Conservation (phyloP, 31 red algal species). For the Porphyra umbilicalis region DNA sequence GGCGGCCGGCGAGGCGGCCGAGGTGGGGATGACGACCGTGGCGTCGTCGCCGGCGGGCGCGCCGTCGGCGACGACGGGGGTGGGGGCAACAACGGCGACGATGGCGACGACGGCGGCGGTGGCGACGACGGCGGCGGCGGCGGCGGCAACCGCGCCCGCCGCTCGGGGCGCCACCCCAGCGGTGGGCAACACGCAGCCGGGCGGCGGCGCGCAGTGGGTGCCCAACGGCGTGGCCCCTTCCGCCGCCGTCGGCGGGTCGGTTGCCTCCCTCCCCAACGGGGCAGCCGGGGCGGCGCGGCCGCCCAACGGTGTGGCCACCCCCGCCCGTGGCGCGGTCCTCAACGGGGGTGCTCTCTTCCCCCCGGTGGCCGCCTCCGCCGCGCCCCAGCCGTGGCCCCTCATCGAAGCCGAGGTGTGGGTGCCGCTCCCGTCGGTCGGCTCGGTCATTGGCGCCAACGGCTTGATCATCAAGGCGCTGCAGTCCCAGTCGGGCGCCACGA, state of each 20-base stretch:
- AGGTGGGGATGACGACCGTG: neutral
- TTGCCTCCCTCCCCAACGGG: neutral
- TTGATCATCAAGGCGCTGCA: slow-evolving; percentile 65
- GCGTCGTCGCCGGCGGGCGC: neutral
- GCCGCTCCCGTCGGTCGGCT: slow-evolving; percentile 72
- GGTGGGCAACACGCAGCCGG: neutral
- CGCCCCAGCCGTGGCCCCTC: neutral
- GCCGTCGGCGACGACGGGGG: neutral
- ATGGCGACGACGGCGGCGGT: neutral
- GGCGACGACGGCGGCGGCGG: neutral
- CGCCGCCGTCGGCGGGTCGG: neutral
- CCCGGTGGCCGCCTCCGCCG: neutral
- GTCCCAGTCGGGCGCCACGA: slow-evolving; percentile 63
- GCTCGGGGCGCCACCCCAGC: too few relatives aligned
- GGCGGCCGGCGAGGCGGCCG: neutral
- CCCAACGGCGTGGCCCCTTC: neutral
- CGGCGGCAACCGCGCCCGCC: too few relatives aligned
- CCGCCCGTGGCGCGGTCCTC: neutral
- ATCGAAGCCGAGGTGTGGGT: slow-evolving; percentile 49
- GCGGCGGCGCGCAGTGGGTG: neutral
- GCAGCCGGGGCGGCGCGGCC: neutral
- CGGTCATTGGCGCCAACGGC: slow-evolving; percentile 76
- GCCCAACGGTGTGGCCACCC: neutral
- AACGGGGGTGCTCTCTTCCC: too few relatives aligned
- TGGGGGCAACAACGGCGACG: neutral